Base-by-base conservation (phyloP, 169 alveolate genomes). In the Plasmodium cynomolgi region DNA sequence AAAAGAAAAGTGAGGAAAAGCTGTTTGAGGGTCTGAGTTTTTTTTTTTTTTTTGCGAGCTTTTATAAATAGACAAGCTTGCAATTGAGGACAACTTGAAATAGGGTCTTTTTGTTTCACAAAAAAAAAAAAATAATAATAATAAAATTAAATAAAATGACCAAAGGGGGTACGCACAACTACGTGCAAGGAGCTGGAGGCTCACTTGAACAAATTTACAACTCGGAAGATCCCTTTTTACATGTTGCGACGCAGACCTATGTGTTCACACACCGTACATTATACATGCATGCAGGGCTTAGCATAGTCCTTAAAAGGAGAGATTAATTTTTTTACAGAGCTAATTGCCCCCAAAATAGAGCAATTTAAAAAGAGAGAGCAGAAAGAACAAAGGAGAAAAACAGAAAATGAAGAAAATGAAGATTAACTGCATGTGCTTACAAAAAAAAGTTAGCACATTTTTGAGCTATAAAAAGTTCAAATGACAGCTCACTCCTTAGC, bases 401-500 rank as follows among this genome's bases (percentile, higher is more conserved):
- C 26, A 31, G 41, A 31, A 41, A 83, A 56, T 3, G 23, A 58
- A 31, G 29, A 83, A 81, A 50, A n/a, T 13, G 33, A 56, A 44
- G 33, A 6, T 17, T 15, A 50, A 50, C 62, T 50, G 62, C 62
- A 50, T 50, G 62, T 50, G 23, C n/a, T 50, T 15, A 83, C 9
- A 82, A 17, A 23, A 83, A 58, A 83, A 58, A 13, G 31, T 15
- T 58, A n/a, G 71, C 91, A 56, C 72, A 58, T 56, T 62, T 26
- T 83, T 58, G 81, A 41, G 91, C 74, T 41, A 83, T 83, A 33
- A 33, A 83, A 58, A 50, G 77, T 3, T 68, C 77, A 68, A 68
- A 68, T 68, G 17, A 68, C 39, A 9, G 77, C 17, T 68, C 77
- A 68, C 77, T 68, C 62, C 20, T 47, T 62, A 6, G 77, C 37